Conservation (phyloP, 495 filamentous ascomycete genomes). For the Amniculicola lignicola region DNA sequence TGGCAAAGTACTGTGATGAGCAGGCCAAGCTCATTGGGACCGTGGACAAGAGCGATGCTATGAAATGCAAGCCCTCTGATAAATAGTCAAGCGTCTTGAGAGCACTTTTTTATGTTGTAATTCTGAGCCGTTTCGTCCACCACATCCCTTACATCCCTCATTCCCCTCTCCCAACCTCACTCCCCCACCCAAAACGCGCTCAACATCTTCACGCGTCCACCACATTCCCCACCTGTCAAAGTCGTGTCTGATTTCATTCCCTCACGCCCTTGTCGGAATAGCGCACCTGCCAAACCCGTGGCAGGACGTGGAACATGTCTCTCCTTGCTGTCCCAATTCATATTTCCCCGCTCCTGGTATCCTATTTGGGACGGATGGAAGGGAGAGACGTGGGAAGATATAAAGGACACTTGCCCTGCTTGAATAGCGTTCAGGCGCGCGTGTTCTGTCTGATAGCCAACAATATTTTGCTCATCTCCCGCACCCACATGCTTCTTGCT, state of each 20-base stretch:
- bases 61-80: neutral
- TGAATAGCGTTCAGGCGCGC: too few species aligned
- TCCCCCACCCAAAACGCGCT: neutral
- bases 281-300: slow-evolving; percentile 2
- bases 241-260: neutral
- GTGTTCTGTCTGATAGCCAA: too few species aligned
- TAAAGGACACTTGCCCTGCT: too few species aligned
- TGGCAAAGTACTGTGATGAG: slow-evolving; percentile 8
- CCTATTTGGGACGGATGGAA: neutral
- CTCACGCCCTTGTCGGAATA: neutral
- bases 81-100: too few species aligned
- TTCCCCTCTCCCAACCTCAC: slow-evolving; percentile 6
- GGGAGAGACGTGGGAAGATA: neutral
- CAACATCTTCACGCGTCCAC: neutral
- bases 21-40: neutral
- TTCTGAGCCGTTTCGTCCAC: slow-evolving; percentile 19
- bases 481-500: slow-evolving; percentile 8
- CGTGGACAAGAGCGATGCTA: neutral
- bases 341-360: neutral
- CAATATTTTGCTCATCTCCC: slow-evolving; percentile 4
- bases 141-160: slow-evolving; percentile 10
- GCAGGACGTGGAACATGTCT: slow-evolving; percentile 6
- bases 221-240: neutral
- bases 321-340: slow-evolving; percentile 12
- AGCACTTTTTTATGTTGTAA: too few species aligned